Evolutionary conservation across 305 asterid genomes (phyloP).

Genomic region (Rubia peregrina): DNA sequence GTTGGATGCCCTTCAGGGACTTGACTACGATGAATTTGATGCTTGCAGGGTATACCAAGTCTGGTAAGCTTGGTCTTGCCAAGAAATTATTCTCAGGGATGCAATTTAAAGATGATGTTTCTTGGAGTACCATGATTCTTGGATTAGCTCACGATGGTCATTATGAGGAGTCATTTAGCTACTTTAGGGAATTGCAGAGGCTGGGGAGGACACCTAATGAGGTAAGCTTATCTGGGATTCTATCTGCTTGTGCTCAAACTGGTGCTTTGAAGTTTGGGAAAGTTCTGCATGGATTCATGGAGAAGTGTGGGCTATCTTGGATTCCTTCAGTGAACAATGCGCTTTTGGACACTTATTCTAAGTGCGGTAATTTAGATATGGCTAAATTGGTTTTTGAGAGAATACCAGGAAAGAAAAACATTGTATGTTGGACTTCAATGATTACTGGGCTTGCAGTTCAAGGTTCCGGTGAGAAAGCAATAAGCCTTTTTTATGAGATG

Average conservation of each 20-base stretch:
- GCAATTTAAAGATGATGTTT: conserved; percentile 52
- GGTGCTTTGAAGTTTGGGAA: conserved; percentile 61
- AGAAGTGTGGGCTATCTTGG: conserved; percentile 57
- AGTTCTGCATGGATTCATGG: conserved; percentile 50
- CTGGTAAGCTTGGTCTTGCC: conserved; percentile 51
- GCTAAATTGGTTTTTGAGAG: conserved; percentile 56
- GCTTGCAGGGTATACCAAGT: conserved; percentile 61
- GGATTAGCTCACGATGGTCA: conserved; percentile 49
- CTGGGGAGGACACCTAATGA: conserved; percentile 55
- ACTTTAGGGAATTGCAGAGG: conserved; percentile 45
- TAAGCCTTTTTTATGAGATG: conserved; percentile 51
- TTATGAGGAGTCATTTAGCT: conserved; percentile 43
- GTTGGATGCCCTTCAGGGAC: conserved; percentile 46
- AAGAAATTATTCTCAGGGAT: conserved; percentile 44
- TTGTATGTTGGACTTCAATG: conserved; percentile 73
- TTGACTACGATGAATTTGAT: conserved; percentile 60
- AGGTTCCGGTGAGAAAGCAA: conserved; percentile 65
- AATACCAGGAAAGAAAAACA: conserved; percentile 47
- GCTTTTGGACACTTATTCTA: conserved; percentile 68
- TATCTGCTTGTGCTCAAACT: conserved; percentile 79
- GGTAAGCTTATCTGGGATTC: conserved; percentile 64
- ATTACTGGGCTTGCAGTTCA: conserved; percentile 70
- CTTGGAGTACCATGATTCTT: conserved; percentile 76
- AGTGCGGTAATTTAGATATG: conserved; percentile 62
- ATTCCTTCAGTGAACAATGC: conserved; percentile 63